Percentiles rank a stretch among this genome's conserved stretches.
These are phyloP conservation scores for Gracilaria domingensis DNA, from an alignment of 23 red algal genomes.

Conservation along the genomic window DNA sequence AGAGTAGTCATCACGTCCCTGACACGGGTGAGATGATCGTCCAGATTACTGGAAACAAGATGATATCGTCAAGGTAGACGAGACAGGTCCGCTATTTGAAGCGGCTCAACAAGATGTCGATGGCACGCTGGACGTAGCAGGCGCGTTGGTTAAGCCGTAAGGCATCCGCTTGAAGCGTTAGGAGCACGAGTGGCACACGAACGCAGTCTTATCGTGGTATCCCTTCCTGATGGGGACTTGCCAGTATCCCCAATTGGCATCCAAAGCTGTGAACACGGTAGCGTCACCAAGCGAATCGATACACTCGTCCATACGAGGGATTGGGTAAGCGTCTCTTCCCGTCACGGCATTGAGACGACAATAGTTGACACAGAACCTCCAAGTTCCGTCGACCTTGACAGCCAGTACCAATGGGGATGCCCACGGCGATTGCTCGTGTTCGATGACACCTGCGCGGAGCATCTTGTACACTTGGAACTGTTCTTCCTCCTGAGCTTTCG, in stretches of 20 bases:
- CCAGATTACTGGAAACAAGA: neutral
- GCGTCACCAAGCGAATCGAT: too few relatives aligned
- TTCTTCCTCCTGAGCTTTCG: too few relatives aligned
- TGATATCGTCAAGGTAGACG: conserved; percentile 47
- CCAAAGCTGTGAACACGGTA: too few relatives aligned
- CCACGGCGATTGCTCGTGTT: neutral
- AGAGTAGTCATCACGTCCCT: conserved; percentile 9
- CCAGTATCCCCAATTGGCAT: too few relatives aligned
- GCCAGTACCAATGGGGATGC: conserved; percentile 35
- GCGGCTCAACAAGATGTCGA: neutral
- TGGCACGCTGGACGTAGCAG: neutral
- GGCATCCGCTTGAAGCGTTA: neutral
- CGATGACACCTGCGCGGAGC: conserved; percentile 35
- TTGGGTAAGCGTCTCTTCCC: neutral
- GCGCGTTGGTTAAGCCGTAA: neutral
- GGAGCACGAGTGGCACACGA: too few relatives aligned
- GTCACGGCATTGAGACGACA: neutral
- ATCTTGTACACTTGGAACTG: too few relatives aligned
- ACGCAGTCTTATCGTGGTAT: too few relatives aligned
- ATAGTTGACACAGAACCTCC: too few relatives aligned
- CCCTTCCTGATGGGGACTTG: neutral
- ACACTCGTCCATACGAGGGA: too few relatives aligned
- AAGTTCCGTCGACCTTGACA: neutral
- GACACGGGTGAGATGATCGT: neutral
- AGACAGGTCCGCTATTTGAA: neutral